A percentile compares a stretch with the other conserved stretches of the same genome.
Conservation (phyloP, 2,329 filamentous ascomycete species). For the Sphaerulina musiva region DNA sequence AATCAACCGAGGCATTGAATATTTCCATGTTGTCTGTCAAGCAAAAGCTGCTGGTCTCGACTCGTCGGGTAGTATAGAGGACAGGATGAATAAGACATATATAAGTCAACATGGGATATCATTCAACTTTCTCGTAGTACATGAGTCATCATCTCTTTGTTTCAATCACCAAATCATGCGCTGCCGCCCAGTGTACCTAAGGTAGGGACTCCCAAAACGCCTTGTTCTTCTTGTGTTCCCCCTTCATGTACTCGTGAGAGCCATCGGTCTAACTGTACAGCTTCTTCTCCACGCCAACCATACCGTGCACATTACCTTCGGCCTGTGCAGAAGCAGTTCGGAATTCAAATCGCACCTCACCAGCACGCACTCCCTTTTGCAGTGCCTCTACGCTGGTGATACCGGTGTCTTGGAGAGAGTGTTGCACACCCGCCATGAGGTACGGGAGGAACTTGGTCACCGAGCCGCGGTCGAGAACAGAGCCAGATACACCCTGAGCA, state of each 20-base stretch:
- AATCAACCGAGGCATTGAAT: too few relatives aligned
- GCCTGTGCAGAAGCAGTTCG: slow-evolving; percentile 89
- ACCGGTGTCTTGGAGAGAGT: slow-evolving; percentile 94
- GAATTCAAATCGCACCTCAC: slow-evolving; percentile 84
- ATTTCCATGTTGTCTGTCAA: not conserved
- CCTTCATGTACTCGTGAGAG: not conserved
- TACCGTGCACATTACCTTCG: slow-evolving; percentile 90
- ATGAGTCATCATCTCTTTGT: not conserved
- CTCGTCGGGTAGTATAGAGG: not conserved
- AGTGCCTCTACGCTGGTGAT: slow-evolving; percentile 72
- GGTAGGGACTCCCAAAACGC: not conserved
- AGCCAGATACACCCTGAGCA: slow-evolving; percentile 89
- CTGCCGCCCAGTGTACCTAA: not conserved
- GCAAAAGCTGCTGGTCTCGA: not conserved
- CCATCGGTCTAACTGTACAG: slow-evolving; percentile 53
- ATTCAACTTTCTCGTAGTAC: slow-evolving; percentile 2
- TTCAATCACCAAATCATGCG: not conserved
- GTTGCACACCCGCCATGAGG: slow-evolving; percentile 89
- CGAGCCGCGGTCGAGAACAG: slow-evolving; percentile 73
- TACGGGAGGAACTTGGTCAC: slow-evolving; percentile 94
- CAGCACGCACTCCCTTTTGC: slow-evolving; percentile 65
- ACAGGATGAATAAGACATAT: not conserved
- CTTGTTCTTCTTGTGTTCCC: slow-evolving; percentile 1
- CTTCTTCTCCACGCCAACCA: slow-evolving; percentile 99
- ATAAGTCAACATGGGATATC: not conserved